Evolutionary conservation across 495 filamentous ascomycete genomes (phyloP).

Genomic region (Friedmanniomyces simplex): DNA sequence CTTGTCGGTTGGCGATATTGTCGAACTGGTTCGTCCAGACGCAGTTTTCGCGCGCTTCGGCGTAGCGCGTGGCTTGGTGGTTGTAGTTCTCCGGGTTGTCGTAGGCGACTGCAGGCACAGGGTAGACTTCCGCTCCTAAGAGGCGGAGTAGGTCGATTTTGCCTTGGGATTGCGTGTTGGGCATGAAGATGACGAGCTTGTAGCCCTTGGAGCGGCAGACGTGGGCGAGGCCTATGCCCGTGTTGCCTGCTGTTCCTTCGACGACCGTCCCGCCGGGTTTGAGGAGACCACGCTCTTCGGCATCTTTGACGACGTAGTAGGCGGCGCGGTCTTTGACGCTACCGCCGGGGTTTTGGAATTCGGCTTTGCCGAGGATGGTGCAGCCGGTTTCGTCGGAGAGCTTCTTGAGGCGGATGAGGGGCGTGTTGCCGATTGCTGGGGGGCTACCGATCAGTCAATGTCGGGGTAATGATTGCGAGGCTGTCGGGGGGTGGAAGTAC

Average conservation of each 20-base stretch:
- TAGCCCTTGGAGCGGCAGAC: constrained; percentile 92
- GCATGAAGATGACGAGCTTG: constrained; percentile 97
- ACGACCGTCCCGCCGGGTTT: constrained; percentile 84
- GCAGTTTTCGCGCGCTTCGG: constrained; percentile 73
- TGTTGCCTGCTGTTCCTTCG: constrained; percentile 95
- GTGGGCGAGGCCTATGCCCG: constrained; percentile 93
- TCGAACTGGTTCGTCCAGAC: constrained; percentile 99
- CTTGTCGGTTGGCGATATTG: constrained; percentile 84
- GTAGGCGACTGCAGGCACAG: constrained; percentile 94
- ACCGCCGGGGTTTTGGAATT: constrained; percentile 97
- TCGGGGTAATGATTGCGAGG: not conserved
- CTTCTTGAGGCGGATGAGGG: constrained; percentile 76
- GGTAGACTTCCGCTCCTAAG: constrained; percentile 92
- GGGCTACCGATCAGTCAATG: constrained; percentile 15
- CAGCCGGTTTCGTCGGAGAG: constrained; percentile 90
- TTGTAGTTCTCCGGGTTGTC: constrained; percentile 97
- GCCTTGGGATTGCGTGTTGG: constrained; percentile 93
- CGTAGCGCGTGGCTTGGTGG: constrained; percentile 84
- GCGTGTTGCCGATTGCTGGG: constrained; percentile 94
- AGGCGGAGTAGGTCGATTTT: constrained; percentile 90
- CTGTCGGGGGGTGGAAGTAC: constrained; percentile 38
- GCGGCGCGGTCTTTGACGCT: constrained; percentile 95
- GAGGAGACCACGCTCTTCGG: constrained; percentile 76
- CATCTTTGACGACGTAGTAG: constrained; percentile 85
- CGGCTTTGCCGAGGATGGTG: constrained; percentile 89